phyloP scores from a whole-genome alignment of 306 rosid species.

The Prunus padus region DNA sequence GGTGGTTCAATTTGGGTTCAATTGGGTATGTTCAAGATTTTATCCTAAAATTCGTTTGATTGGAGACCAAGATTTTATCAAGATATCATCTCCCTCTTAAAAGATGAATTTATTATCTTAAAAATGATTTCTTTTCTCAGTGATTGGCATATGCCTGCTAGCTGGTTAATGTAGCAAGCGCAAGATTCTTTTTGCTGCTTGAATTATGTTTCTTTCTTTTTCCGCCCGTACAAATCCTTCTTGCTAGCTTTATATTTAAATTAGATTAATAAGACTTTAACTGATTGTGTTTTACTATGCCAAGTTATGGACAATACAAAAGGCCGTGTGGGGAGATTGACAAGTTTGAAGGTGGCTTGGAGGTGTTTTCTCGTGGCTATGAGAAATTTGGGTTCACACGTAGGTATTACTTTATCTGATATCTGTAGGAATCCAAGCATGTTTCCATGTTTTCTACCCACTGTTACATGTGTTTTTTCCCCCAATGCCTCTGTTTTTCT shows the following conservation, averaged over 20 bases:
- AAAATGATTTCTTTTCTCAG: too few species aligned
- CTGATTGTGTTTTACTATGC: constrained; percentile 23
- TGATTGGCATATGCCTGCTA: not conserved
- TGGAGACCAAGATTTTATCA: too few species aligned
- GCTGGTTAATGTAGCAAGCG: not conserved
- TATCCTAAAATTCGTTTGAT: too few species aligned
- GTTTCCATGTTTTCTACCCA: not conserved
- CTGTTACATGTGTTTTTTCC: not conserved
- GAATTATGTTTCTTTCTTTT: not conserved
- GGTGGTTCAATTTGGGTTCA: too few species aligned
- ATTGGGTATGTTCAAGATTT: too few species aligned
- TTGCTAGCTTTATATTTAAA: not conserved
- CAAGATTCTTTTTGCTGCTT: not conserved
- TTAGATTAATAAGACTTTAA: constrained; percentile 8
- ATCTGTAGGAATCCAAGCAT: not conserved
- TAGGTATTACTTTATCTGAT: constrained; percentile 51
- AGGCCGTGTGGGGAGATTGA: constrained; percentile 67
- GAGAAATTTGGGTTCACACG: constrained; percentile 86
- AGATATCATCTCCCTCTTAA: too few species aligned
- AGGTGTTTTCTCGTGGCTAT: constrained; percentile 92
- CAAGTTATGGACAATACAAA: constrained; percentile 75
- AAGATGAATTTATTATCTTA: too few species aligned
- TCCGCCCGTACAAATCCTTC: constrained; percentile 2
- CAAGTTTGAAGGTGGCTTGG: constrained; percentile 91
- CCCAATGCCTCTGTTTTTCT: not conserved